Evolutionary conservation across 2,329 filamentous ascomycete species (phyloP).

Genomic region (Cladosporium halotolerans): DNA sequence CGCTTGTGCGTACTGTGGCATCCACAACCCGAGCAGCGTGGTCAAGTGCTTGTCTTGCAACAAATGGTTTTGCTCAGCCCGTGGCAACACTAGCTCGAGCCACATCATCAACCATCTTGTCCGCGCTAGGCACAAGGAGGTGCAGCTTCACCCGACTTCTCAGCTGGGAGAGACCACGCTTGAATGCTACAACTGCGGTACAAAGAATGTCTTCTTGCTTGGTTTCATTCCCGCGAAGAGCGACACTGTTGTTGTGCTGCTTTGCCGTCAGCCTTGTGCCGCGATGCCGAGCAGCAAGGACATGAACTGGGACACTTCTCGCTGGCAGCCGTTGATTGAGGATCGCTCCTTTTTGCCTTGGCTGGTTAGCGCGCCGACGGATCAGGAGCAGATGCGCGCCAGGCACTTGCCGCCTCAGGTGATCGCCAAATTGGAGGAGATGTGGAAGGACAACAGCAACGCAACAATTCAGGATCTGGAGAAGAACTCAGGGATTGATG

Average conservation of each 20-base stretch:
- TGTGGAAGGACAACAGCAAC: constrained; percentile 93
- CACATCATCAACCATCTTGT: constrained; percentile 99
- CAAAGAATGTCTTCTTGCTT: constrained; percentile 96
- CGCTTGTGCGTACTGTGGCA: constrained; percentile 96
- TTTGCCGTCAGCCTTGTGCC: constrained; percentile 94
- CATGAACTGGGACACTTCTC: constrained; percentile 98
- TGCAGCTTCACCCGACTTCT: constrained; percentile 89
- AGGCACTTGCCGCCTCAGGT: constrained; percentile 88
- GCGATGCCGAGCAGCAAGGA: constrained; percentile 94
- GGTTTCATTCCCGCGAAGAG: constrained; percentile 98
- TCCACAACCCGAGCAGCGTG: constrained; percentile 89
- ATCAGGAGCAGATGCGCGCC: constrained; percentile 92
- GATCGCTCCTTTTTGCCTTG: constrained; percentile 91
- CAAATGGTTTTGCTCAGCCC: constrained; percentile 99
- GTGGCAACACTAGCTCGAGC: constrained; percentile 91
- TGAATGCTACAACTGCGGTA: constrained; percentile 98
- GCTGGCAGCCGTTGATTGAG: constrained; percentile 96
- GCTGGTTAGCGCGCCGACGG: constrained; percentile 83
- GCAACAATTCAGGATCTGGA: constrained; percentile 89
- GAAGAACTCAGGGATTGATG: constrained; percentile 84
- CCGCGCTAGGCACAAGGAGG: constrained; percentile 95
- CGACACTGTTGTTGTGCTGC: constrained; percentile 91
- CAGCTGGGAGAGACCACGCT: constrained; percentile 91
- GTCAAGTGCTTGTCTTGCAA: constrained; percentile 93
- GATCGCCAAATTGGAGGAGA: constrained; percentile 92